Evolutionary conservation across 2,329 filamentous ascomycete genomes (phyloP).

Genomic region (Trichoderma guizhouense): DNA sequence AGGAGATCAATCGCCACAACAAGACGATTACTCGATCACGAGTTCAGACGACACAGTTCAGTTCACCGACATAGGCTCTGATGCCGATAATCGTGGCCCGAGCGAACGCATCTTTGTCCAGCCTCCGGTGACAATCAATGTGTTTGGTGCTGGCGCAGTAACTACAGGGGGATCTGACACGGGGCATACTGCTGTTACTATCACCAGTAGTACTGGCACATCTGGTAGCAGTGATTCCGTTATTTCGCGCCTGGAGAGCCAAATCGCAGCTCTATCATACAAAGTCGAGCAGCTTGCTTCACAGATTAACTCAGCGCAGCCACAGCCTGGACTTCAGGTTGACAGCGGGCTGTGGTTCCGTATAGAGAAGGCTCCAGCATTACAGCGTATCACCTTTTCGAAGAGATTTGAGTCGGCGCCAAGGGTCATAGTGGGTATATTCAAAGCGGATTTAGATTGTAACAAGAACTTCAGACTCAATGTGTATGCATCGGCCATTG

Average conservation of each 20-base stretch:
- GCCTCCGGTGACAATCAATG: background rate
- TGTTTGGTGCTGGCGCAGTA: background rate
- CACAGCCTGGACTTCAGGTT: background rate
- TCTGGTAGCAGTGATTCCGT: background rate
- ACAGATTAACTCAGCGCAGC: background rate
- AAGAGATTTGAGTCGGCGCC: background rate
- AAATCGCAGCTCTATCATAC: background rate
- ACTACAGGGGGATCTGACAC: too few relatives aligned
- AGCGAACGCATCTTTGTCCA: background rate
- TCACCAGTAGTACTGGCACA: background rate
- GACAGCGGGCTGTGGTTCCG: background rate
- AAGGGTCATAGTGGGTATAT: background rate
- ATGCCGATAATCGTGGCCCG: background rate
- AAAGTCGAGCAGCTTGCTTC: background rate
- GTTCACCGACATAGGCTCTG: background rate
- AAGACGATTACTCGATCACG: background rate
- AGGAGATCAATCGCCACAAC: background rate
- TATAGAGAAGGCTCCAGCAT: background rate
- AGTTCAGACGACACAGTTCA: background rate
- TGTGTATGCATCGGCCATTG: background rate
- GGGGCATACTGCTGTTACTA: background rate
- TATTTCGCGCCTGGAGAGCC: background rate
- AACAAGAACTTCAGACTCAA: background rate
- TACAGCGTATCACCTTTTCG: background rate
- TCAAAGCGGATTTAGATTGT: background rate